phyloP scores from a whole-genome alignment of 2,329 filamentous ascomycete species.

The Fonsecaea monophora region DNA sequence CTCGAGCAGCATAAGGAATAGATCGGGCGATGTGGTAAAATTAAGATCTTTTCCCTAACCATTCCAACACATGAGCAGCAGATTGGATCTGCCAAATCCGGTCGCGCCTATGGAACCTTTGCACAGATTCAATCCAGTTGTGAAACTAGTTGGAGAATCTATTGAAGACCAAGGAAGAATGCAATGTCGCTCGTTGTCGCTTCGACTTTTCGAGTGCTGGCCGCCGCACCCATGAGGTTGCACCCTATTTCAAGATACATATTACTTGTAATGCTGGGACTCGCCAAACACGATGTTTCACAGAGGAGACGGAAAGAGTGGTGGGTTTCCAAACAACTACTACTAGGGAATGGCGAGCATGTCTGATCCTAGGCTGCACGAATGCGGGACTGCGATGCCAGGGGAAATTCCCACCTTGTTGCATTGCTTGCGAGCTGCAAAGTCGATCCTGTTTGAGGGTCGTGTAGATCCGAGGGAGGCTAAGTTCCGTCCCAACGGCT shows the following conservation, averaged over 20 bases:
- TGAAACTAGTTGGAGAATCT: constrained; percentile 12
- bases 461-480: constrained; percentile 24
- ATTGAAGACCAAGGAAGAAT: constrained; percentile 6
- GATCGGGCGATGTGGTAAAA: constrained; percentile 13
- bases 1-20: constrained; percentile 5
- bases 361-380: neutral
- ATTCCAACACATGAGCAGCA: constrained; percentile 13
- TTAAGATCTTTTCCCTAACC: neutral
- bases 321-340: constrained; percentile 4
- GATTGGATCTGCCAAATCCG: constrained; percentile 25
- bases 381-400: constrained; percentile 9
- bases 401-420: constrained; percentile 21
- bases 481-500: constrained; percentile 4
- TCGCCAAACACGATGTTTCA: neutral
- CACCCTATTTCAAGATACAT: neutral
- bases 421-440: constrained; percentile 20
- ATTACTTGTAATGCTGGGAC: neutral
- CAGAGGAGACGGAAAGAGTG: constrained; percentile 2
- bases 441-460: constrained; percentile 25
- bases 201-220: neutral
- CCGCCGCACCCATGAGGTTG: neutral
- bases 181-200: constrained; percentile 2
- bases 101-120: neutral
- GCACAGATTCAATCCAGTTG: constrained; percentile 9
- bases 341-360: neutral